A percentile compares a stretch with the other conserved stretches of the same genome.
Conservation (phyloP, 2,329 filamentous ascomycete genomes). For the Arthrobotrys entomopaga region DNA sequence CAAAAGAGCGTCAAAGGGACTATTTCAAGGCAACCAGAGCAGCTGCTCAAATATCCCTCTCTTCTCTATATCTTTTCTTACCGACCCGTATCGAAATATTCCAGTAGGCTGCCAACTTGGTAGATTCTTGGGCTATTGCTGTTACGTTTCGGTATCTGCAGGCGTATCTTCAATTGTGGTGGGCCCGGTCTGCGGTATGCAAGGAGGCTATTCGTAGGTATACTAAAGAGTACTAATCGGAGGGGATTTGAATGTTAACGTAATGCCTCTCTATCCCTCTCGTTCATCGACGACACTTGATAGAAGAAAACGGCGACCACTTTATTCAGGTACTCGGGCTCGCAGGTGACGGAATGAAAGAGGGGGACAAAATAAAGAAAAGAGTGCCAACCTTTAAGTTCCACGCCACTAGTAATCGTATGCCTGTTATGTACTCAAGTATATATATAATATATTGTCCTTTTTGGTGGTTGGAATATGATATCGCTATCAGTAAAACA, state of each 20-base stretch:
- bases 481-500: constrained; percentile 50
- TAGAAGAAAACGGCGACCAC: constrained; percentile 44
- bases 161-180: constrained; percentile 18
- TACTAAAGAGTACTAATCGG: constrained; percentile 37
- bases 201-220: constrained; percentile 43
- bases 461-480: constrained; percentile 11
- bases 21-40: constrained; percentile 47
- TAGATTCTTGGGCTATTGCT: constrained; percentile 44
- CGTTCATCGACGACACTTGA: too few species aligned
- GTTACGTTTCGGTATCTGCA: constrained; percentile 54
- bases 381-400: constrained; percentile 38
- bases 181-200: constrained; percentile 47
- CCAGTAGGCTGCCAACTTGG: constrained; percentile 51
- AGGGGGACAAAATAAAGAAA: too few species aligned
- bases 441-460: constrained; percentile 5
- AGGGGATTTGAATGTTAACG: constrained; percentile 32
- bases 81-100: constrained; percentile 45
- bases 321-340: constrained; percentile 19
- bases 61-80: constrained; percentile 21
- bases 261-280: constrained; percentile 30
- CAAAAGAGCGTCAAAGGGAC: constrained; percentile 33
- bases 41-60: constrained; percentile 41
- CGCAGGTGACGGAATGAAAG: constrained; percentile 34
- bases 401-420: constrained; percentile 15
- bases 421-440: constrained; percentile 29